Base-by-base conservation (phyloP, 257 asterid species). In the Solanum lignicaule region DNA sequence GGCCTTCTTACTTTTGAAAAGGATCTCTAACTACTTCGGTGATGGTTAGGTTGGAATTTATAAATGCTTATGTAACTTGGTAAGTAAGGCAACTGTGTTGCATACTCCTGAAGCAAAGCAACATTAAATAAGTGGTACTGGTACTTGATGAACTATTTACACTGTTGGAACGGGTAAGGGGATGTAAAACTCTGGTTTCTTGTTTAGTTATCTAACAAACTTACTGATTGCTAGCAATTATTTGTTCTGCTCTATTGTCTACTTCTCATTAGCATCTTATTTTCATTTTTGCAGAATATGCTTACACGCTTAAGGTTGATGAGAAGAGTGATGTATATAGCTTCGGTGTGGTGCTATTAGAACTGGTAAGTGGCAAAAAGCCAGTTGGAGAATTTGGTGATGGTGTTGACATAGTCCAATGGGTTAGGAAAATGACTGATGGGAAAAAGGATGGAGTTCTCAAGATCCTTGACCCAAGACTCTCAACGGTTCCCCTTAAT, bases 251-350 rank as follows among this genome's bases (percentile, higher is more conserved):
- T 86, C 39, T 15, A 9, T 9, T 18, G 9, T 41, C 31, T 11
- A 21, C 87, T 36, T 69, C 36, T 82, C 83, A 27, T 12, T 21
- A 68, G 66, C 58, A 36, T 55, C 32, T 76, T 2, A 21, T 48
- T 13, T 27, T 71, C 9, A 65, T 43, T 35, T 85, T 29, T 87
- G 89, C 92, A 96, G 99, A 97, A 87, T 97, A 95, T 39, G 99
- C 99, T 2, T 97, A 97, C 96, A 97, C 98, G 0, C 97, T 97
- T 11, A 97, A 94, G 90, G 99, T 97, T 9, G 99, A 97, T 41
- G 98, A 97, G 96, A 97, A 97, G 93, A 97, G 99, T 58, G 99
- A 97, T 4, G 99, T 97, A 29, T 97, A 97, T 94, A 97, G 98
- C 86, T 97, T 95, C 7, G 99, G 98, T 4, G 99, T 97, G 0